Conservation (phyloP, 768 basidiomycete species). For the Leccinum incarnatum region DNA sequence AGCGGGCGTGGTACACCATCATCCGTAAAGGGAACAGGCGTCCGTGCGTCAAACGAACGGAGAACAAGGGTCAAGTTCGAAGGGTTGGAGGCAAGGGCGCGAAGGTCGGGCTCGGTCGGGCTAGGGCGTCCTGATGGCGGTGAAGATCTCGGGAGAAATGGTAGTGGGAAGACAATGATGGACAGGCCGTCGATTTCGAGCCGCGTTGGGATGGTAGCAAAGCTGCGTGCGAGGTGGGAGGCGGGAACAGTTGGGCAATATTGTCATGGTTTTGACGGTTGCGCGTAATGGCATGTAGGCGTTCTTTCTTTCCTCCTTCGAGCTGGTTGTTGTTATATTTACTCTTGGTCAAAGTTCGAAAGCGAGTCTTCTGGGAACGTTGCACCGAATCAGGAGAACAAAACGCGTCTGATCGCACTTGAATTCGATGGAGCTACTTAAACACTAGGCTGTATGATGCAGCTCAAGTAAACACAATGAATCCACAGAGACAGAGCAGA, state of each 20-base stretch:
- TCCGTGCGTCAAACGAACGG: slow-evolving; percentile 4
- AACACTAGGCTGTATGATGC: too few species aligned
- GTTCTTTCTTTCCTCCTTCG: not conserved
- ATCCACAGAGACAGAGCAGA: too few species aligned
- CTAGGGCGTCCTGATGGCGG: not conserved
- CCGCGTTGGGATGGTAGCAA: slow-evolving; percentile 20
- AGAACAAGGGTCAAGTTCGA: slow-evolving; percentile 9
- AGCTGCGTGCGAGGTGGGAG: slow-evolving; percentile 22
- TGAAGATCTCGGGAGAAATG: not conserved
- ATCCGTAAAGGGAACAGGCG: not conserved
- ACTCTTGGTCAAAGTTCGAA: not conserved
- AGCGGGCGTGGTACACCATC: not conserved
- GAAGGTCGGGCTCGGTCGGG: not conserved
- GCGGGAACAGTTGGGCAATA: not conserved
- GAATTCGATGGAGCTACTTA: not conserved
- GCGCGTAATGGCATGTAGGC: not conserved
- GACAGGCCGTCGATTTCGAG: slow-evolving; percentile 1
- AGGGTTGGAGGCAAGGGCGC: not conserved
- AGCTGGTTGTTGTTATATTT: not conserved
- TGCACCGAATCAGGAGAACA: not conserved
- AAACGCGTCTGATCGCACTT: not conserved
- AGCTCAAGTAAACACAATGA: not conserved
- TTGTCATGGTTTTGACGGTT: not conserved
- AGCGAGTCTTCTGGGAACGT: too few species aligned
- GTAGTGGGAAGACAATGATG: not conserved